Conservation (phyloP, 805 yeast genomes). For the Candida wancherniae region DNA sequence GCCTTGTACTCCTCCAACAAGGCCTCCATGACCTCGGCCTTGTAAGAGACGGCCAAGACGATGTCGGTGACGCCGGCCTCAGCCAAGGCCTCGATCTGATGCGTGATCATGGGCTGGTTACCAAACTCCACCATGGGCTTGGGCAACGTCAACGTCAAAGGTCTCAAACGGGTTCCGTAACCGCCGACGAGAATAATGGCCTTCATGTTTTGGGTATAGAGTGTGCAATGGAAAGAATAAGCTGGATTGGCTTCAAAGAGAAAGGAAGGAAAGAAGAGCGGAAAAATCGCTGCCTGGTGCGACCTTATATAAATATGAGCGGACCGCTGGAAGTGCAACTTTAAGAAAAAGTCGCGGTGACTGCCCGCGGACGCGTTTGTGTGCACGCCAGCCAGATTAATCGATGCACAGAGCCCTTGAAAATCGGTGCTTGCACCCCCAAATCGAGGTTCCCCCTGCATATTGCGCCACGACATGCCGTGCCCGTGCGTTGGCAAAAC, state of each 20-base stretch:
- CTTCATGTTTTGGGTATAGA: slow-evolving; percentile 54
- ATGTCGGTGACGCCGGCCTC: slow-evolving; percentile 98
- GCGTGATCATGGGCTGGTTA: slow-evolving; percentile 98
- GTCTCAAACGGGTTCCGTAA: slow-evolving; percentile 99
- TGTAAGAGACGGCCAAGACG: slow-evolving; percentile 97
- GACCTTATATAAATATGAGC: too few relatives aligned
- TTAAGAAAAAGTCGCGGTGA: too few relatives aligned
- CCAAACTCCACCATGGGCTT: slow-evolving; percentile 97
- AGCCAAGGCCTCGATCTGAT: slow-evolving; percentile 97
- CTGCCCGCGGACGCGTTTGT: too few relatives aligned
- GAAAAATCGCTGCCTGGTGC: neutral
- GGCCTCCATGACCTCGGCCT: slow-evolving; percentile 98
- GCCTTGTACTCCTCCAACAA: slow-evolving; percentile 91
- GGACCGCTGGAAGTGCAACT: too few relatives aligned
- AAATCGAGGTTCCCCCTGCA: too few relatives aligned
- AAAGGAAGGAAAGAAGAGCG: slow-evolving; percentile 5
- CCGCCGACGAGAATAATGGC: slow-evolving; percentile 98
- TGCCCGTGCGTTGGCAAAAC: too few relatives aligned
- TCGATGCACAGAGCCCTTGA: too few relatives aligned
- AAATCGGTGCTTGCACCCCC: too few relatives aligned
- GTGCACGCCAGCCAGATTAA: too few relatives aligned
- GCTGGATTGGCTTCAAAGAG: slow-evolving; percentile 10
- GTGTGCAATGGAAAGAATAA: slow-evolving; percentile 2
- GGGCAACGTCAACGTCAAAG: slow-evolving; percentile 90
- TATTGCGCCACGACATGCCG: too few relatives aligned